A percentile compares a stretch with the other conserved stretches of the same genome.
These are phyloP conservation scores for Alectoria sarmentosa DNA, from an alignment of 495 filamentous ascomycete genomes.

Conservation along the genomic window DNA sequence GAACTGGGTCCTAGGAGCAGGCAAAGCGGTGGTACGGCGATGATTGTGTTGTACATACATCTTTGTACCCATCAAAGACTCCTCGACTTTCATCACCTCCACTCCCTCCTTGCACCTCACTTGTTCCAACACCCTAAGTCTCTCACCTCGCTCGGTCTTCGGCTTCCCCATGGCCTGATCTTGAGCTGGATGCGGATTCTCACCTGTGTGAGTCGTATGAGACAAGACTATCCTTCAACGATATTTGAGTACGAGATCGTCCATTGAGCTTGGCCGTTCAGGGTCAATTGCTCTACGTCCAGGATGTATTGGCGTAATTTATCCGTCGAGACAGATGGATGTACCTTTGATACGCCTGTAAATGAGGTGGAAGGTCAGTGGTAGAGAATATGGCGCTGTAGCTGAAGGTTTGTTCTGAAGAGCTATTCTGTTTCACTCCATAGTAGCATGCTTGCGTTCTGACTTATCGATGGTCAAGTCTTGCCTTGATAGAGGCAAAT, in stretches of 20 bases:
- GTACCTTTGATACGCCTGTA: neutral
- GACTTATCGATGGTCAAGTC: neutral
- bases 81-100: slow-evolving; percentile 4
- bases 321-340: slow-evolving; percentile 37
- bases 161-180: slow-evolving; percentile 40
- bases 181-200: slow-evolving; percentile 50
- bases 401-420: neutral
- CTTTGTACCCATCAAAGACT: neutral
- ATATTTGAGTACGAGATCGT: slow-evolving; percentile 50
- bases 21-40: neutral
- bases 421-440: neutral
- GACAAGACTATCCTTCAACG: slow-evolving; percentile 44
- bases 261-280: slow-evolving; percentile 1
- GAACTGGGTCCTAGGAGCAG: neutral
- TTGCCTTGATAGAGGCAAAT: neutral
- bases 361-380: no score
- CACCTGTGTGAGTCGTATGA: slow-evolving; percentile 34
- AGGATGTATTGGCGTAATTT: slow-evolving; percentile 46
- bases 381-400: neutral
- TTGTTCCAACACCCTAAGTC: slow-evolving; percentile 30
- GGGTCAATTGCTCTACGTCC: slow-evolving; percentile 22
- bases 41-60: neutral
- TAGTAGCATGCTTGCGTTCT: neutral
- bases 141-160: slow-evolving; percentile 51
- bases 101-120: slow-evolving; percentile 27